Conservation (phyloP, 2,329 filamentous ascomycete genomes). For the Penicillium sp. region DNA sequence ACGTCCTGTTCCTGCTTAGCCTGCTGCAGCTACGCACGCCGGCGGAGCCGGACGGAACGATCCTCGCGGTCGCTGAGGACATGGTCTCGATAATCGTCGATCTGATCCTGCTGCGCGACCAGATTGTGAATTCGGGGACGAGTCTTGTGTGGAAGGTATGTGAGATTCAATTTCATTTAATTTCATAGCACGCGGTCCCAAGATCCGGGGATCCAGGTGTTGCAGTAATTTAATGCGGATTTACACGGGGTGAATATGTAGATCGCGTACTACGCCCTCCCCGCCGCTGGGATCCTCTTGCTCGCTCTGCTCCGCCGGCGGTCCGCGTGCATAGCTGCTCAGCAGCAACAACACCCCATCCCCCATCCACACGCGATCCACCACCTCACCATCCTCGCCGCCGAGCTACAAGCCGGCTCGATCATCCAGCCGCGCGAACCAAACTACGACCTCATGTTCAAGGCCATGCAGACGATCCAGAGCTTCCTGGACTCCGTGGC, state of each 20-base stretch:
- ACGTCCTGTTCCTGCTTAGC: conserved; percentile 33
- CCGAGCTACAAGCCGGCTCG: conserved; percentile 32
- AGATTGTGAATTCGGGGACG: conserved; percentile 33
- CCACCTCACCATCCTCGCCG: conserved; percentile 28
- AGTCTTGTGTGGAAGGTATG: conserved; percentile 37
- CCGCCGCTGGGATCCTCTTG: conserved; percentile 35
- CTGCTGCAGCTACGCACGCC: conserved; percentile 18
- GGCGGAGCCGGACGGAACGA: background rate
- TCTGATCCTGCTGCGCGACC: conserved; percentile 33
- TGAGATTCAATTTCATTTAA: too few species aligned
- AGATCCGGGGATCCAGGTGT: too few species aligned
- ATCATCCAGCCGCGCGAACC: conserved; percentile 31
- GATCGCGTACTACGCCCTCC: conserved; percentile 38
- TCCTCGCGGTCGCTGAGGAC: conserved; percentile 29
- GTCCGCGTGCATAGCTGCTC: conserved; percentile 5
- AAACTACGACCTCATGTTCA: conserved; percentile 31
- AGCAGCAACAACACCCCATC: background rate
- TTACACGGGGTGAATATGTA: too few species aligned
- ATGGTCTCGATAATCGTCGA: conserved; percentile 35
- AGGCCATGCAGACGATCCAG: conserved; percentile 32
- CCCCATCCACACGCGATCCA: background rate
- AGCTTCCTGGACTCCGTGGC: conserved; percentile 33
- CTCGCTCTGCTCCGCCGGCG: conserved; percentile 33
- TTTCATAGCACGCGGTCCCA: too few species aligned
- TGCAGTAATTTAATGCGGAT: too few species aligned